Base-by-base conservation (phyloP, 225 moss, liverwort and hornwort species). In the Thuidium tamariscinum region DNA sequence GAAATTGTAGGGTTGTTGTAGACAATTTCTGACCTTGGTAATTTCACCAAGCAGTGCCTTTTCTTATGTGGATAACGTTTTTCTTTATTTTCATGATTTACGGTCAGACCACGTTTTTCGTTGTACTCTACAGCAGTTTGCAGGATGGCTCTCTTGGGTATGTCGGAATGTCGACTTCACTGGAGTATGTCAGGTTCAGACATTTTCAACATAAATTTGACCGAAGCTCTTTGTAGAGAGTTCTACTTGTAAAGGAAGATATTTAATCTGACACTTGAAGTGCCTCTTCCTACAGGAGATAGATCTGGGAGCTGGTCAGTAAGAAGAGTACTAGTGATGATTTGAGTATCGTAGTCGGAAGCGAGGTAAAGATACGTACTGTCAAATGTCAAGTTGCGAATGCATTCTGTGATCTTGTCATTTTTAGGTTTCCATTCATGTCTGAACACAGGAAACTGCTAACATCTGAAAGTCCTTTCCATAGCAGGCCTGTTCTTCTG, bases 1-100 rank as follows among this genome's bases (percentile, higher is more conserved):
- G 82, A 75, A 87, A 63, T 39, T 69, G 64, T 77, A 89, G 81
- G 73, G 82, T 81, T 13, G 71, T 77, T 78, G 87, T 87, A 91
- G 87, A 89, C 84, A 85, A 30, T 77, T 83, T 78, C 84, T 68
- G 65, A 39, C 56, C 59, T 71, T 77, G 88, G 72, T 81, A 67
- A 61, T 59, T 27, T 83, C 20, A 42, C 88, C 86, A 65, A 75
- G 83, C 48, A 82, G 82, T 87, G 84, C 27, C 63, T 56, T 67
- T 46, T 37, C 74, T 85, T 61, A 67, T 82, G 82, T 91, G 66
- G 39, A 59, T 55, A n/a, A 37, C 55, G 39, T 52, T 39, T 91
- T 82, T 67, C 36, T 54, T n/a, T 84, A 30, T 37, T 81, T 83
- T 64, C 82, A 65, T 84, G 81, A 23, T 78, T 72, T 57, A 32